These are phyloP conservation scores for Cladochytrium tenue DNA, from an alignment of 371 early-diverging fungal genomes.

Conservation along the genomic window DNA sequence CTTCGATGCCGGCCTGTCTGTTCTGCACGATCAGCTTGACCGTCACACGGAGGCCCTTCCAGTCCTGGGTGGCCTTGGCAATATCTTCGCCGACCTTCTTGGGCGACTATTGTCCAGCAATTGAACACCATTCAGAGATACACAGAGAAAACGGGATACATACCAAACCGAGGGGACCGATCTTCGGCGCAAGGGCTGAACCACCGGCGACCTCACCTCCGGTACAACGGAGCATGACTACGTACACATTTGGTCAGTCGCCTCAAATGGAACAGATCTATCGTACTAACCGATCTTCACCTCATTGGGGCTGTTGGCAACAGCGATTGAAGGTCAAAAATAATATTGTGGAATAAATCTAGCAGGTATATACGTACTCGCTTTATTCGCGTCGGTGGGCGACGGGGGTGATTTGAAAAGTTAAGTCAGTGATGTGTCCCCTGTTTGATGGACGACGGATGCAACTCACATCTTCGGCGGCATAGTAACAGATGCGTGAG, in stretches of 20 bases:
- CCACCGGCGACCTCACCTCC: conserved; percentile 99
- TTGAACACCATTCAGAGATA: conserved; percentile 4
- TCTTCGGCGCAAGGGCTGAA: conserved; percentile 98
- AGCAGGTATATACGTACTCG: neutral
- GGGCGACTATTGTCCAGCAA: conserved; percentile 69
- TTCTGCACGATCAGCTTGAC: conserved; percentile 98
- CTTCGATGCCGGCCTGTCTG: conserved; percentile 98
- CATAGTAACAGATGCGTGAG: too few relatives aligned
- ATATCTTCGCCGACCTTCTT: conserved; percentile 99
- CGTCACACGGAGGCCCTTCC: conserved; percentile 98
- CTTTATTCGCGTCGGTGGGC: neutral
- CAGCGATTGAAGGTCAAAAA: neutral
- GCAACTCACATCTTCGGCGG: neutral
- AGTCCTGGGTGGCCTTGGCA: conserved; percentile 98
- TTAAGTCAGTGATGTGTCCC: too few relatives aligned
- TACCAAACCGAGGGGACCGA: conserved; percentile 98
- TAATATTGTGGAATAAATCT: neutral
- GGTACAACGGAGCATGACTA: conserved; percentile 90
- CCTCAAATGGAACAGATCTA: conserved; percentile 6
- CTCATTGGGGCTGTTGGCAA: neutral
- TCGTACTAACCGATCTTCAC: neutral
- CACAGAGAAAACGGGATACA: conserved; percentile 7
- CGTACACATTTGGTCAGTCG: conserved; percentile 12
- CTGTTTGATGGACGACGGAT: too few relatives aligned
- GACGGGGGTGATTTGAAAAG: neutral